Evolutionary conservation across 164 flowering plant species (phyloP), one percentile per base, ranked within the genome.

Genomic region (Warburgia ugandensis): DNA sequence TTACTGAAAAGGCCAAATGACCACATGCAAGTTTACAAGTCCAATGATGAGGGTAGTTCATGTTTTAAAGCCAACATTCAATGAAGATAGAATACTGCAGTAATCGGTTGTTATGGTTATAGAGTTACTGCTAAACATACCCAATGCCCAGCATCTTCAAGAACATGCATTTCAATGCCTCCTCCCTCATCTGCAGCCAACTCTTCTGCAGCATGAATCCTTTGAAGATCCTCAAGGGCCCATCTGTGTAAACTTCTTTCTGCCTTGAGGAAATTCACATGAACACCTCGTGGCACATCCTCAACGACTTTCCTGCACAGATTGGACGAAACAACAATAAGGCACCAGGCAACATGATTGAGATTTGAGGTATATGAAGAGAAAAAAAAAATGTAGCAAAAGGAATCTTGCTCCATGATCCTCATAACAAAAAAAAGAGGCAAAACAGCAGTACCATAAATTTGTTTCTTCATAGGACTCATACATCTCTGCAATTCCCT

Each of bases 61-160:
- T n/a, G n/a, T n/a, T n/a, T n/a, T n/a, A n/a, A n/a, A n/a, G n/a
- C n/a, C n/a, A n/a, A n/a, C n/a, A n/a, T n/a, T n/a, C n/a, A n/a
- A n/a, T n/a, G n/a, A n/a, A n/a, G n/a, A n/a, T n/a, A n/a, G n/a
- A n/a, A n/a, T n/a, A n/a, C n/a, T n/a, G n/a, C n/a, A n/a, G n/a
- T n/a, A n/a, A n/a, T n/a, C n/a, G n/a, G n/a, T n/a, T n/a, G n/a
- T n/a, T n/a, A n/a, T n/a, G n/a, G n/a, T n/a, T n/a, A n/a, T n/a
- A n/a, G n/a, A n/a, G n/a, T n/a, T n/a, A n/a, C n/a, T n/a, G n/a
- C n/a, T n/a, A n/a, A n/a, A 49, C 7, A 10, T 77, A 87, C 98
- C 98, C 98, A 91, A 60, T 91, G 98, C n/a, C 98, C 98, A 55
- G 98, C 89, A 73, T 87, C 98, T 76, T 91, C 92, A 52, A 91